Percentiles rank a stretch among this genome's conserved stretches.
These are phyloP conservation scores for Saturnispora besseyi DNA, from an alignment of 805 yeast genomes.

Conservation along the genomic window DNA sequence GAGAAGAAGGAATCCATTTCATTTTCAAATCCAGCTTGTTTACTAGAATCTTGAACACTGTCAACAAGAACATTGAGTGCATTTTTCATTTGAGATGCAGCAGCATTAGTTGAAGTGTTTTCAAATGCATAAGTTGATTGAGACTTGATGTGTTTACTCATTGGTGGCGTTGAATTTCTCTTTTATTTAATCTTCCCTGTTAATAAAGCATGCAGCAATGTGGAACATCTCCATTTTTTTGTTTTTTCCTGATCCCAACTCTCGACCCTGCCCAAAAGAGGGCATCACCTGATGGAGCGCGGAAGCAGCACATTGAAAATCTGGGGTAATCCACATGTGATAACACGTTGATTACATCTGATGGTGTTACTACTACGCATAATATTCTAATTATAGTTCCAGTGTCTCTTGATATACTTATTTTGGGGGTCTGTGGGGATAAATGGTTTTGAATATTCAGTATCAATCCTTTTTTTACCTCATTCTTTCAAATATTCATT, in stretches of 20 bases:
- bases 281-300: background rate
- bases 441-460: no score
- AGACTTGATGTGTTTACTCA: slow-evolving; percentile 53
- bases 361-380: background rate
- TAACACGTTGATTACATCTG: no score
- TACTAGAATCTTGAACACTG: slow-evolving; percentile 48
- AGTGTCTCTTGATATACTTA: background rate
- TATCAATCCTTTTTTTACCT: no score
- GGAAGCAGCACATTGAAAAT: background rate
- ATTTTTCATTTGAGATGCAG: slow-evolving; percentile 97
- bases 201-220: background rate
- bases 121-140: slow-evolving; percentile 86
- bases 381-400: background rate
- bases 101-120: slow-evolving; percentile 87
- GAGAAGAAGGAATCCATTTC: slow-evolving; percentile 95
- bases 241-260: background rate
- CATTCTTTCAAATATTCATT: no score
- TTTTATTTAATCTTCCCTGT: background rate
- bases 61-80: slow-evolving; percentile 86
- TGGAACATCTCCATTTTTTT: background rate
- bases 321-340: background rate
- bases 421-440: no score
- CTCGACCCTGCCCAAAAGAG: background rate
- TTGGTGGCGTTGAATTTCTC: slow-evolving; percentile 1
- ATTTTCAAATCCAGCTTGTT: slow-evolving; percentile 58